Evolutionary conservation across 2,329 filamentous ascomycete species (phyloP), one percentile per base, ranked within the genome.

Genomic region (Pseudogymnoascus sp.): DNA sequence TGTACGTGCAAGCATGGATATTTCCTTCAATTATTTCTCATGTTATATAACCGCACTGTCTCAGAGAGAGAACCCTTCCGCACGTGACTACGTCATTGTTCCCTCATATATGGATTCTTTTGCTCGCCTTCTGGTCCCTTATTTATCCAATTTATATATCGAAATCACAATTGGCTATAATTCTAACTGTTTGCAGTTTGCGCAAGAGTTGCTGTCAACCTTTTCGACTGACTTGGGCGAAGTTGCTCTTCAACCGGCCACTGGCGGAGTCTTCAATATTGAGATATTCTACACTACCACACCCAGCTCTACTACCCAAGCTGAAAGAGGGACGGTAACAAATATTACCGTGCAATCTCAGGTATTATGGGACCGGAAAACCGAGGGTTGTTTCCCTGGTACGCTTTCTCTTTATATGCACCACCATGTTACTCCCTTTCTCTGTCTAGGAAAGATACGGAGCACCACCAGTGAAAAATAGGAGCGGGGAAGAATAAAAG

Each of bases 141-240:
- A 15, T 23, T 23, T 61, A 33, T 62, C 35, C 60, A 17, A 15
- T 50, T n/a, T 50, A 50, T 28, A 50, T 28, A 23, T 47, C 4
- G 44, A 8, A 50, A 50, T 50, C 23, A 50, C 26, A n/a, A 1
- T 26, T 47, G 13, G 8, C 17, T 9, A 31, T 50, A 4, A 6
- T 50, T 17, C 62, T 64, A 50, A 61, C 57, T 4, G 23, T 26
- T 35, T 62, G 36, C 69, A 96, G 90, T 97, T 89, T 75, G 93
- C 88, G 60, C 95, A 97, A 81, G 95, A 97, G 76, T 86, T 99
- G 50, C 86, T 99, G 38, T 96, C 91, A 1, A 99, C 93, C 0
- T 99, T 99, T 78, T 85, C 85, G 63, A 90, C 87, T 1, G 81
- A 85, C 50, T 83, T 97, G 1, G 93, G 92, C 66, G 93, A 97